Conservation (phyloP, 2,329 filamentous ascomycete species). For the Calcarisporium arbuscula region DNA sequence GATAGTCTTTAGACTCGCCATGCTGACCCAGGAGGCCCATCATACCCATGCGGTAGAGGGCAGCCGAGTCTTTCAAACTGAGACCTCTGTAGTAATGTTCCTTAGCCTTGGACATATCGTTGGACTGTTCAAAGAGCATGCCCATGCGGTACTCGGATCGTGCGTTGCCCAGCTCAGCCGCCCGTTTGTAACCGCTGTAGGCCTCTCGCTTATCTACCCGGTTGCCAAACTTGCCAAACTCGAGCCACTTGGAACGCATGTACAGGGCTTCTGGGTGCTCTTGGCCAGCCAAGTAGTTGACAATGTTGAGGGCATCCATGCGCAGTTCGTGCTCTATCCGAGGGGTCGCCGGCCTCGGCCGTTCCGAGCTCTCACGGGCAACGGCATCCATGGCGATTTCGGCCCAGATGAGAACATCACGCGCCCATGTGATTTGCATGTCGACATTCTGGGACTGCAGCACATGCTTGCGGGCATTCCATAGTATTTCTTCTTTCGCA, state of each 20-base stretch:
- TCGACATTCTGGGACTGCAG: constrained; percentile 91
- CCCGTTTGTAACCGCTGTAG: constrained; percentile 76
- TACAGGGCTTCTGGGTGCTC: constrained; percentile 91
- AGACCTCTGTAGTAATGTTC: constrained; percentile 84
- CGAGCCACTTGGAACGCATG: constrained; percentile 91
- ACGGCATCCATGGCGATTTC: constrained; percentile 77
- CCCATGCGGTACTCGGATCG: constrained; percentile 94
- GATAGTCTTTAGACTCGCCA: constrained; percentile 76
- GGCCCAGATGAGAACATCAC: constrained; percentile 83
- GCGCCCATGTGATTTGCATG: constrained; percentile 95
- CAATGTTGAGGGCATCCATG: constrained; percentile 84
- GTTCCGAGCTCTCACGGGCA: constrained; percentile 50
- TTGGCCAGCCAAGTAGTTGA: constrained; percentile 83
- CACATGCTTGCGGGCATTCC: constrained; percentile 75
- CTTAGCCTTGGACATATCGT: constrained; percentile 85
- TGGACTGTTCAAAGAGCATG: constrained; percentile 95
- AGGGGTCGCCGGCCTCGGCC: constrained; percentile 66
- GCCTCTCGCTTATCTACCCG: constrained; percentile 92
- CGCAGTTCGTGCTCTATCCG: constrained; percentile 83
- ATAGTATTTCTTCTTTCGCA: constrained; percentile 84
- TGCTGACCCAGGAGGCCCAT: constrained; percentile 95
- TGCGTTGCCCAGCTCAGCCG: constrained; percentile 80
- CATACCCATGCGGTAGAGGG: constrained; percentile 85
- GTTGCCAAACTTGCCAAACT: constrained; percentile 93
- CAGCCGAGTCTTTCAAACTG: constrained; percentile 76